Base-by-base conservation (phyloP, 2,329 filamentous ascomycete species). In the Tolypocladium amazonense region DNA sequence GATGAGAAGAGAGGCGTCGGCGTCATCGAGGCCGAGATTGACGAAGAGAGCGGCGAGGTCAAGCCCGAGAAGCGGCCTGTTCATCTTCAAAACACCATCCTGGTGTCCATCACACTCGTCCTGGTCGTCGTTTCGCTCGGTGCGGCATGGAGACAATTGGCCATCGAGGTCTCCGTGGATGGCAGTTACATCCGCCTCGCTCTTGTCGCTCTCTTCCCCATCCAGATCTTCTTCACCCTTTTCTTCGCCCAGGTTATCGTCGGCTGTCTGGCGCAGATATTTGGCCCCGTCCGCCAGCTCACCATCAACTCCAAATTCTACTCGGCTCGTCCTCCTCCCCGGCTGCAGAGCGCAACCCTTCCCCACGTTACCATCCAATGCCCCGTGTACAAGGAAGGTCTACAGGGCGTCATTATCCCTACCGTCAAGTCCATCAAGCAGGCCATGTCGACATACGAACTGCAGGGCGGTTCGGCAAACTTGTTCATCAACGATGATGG, bases 341-440 rank as follows among this genome's bases (percentile, higher is more conserved):
- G 88, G 56, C 73, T 92, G 35, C 81, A 82, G 60, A 76, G 73
- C 1, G 68, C 75, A 8, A 69, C 77, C 33, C 79, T 92, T 20
- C 88, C 88, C 2, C 89, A 90, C 68, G 80, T 90, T 63, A 93
- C 89, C 3, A 88, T 95, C 50, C 90, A 96, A 69, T 92, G 89
- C 71, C 90, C 90, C 5, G 89, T 95, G 0, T 95, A 94, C 77
- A 94, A 93, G 72, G 90, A 95, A 71, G 89, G 90, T 64, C 79
- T 95, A 3, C 76, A 76, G 41, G 84, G 79, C 62, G 90, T 95
- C 72, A 92, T 92, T 67, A 82, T 80, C 25, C 89, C 89, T 9
- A 93, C 89, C 0, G 83, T 92, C 67, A 85, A 85, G 67, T 92
- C 88, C 2, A 81, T 92, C 73, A 91, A 91, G 75, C 82, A 87